Percentiles rank a stretch among this genome's conserved stretches.
Evolutionary conservation across 495 filamentous ascomycete species (phyloP).

Genomic region (Hyaloscypha finlandica): DNA sequence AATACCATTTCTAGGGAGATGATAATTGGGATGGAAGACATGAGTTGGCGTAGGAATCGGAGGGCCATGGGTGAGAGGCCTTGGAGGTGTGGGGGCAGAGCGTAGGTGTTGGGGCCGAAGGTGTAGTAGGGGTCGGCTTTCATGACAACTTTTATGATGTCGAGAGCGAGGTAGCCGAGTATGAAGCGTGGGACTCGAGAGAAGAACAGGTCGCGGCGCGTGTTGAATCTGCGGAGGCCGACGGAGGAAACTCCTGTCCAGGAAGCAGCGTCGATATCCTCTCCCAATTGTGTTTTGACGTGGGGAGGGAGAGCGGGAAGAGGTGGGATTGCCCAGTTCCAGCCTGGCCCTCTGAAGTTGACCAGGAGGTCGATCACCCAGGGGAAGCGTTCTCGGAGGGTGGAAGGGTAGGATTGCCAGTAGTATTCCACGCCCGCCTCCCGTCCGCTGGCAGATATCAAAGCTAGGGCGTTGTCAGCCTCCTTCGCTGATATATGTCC

Average conservation of each 20-base stretch:
- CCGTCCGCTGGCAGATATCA: neutral
- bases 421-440: conserved; percentile 42
- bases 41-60: conserved; percentile 48
- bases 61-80: conserved; percentile 42
- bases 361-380: conserved; percentile 71
- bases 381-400: conserved; percentile 61
- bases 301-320: conserved; percentile 59
- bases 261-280: conserved; percentile 24
- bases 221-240: conserved; percentile 41
- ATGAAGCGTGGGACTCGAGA: conserved; percentile 48
- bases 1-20: conserved; percentile 46
- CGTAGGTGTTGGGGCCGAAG: conserved; percentile 43
- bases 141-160: conserved; percentile 64
- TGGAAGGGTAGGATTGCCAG: conserved; percentile 75
- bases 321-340: conserved; percentile 69
- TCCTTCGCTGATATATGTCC: neutral
- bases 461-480: neutral
- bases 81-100: conserved; percentile 49
- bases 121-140: conserved; percentile 78
- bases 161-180: conserved; percentile 62
- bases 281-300: conserved; percentile 45
- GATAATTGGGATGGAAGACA: conserved; percentile 53
- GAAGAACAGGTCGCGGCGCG: conserved; percentile 47
- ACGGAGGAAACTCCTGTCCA: conserved; percentile 28
- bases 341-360: conserved; percentile 74